Conservation (phyloP, 352 stramenopile genomes). For the Phytophthora sansomeana region DNA sequence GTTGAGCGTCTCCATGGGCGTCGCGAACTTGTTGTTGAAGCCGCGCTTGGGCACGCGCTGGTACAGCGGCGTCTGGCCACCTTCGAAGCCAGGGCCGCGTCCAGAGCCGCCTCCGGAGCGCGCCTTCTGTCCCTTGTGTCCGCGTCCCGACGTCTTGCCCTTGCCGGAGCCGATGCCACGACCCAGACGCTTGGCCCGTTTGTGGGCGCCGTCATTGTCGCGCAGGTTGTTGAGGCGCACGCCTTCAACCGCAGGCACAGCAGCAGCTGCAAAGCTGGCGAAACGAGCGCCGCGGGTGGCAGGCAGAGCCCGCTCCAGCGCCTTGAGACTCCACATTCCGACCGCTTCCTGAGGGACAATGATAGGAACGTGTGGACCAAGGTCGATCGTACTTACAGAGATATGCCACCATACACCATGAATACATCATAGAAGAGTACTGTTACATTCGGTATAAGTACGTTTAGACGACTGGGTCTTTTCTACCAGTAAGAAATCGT, state of each 20-base stretch:
- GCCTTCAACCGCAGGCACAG: constrained; percentile 42
- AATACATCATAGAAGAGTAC: background rate
- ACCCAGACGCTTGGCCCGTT: constrained; percentile 92
- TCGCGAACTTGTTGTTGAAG: constrained; percentile 96
- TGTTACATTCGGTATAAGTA: background rate
- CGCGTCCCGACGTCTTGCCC: constrained; percentile 96
- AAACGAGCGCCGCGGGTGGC: constrained; percentile 31
- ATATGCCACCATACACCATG: constrained; percentile 8
- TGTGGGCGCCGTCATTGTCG: constrained; percentile 89
- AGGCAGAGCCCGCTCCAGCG: constrained; percentile 62
- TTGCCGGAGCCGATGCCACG: constrained; percentile 93
- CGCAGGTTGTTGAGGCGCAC: constrained; percentile 87
- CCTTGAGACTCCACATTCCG: constrained; percentile 67
- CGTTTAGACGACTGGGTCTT: background rate
- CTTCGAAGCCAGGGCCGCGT: constrained; percentile 95
- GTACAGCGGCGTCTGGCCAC: constrained; percentile 98
- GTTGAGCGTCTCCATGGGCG: constrained; percentile 94
- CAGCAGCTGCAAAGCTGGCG: constrained; percentile 64
- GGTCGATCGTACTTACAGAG: constrained; percentile 21
- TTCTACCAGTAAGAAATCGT: no score
- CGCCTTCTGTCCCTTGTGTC: constrained; percentile 98
- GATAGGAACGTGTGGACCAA: constrained; percentile 23
- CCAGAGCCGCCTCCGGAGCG: constrained; percentile 86
- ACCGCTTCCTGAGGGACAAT: constrained; percentile 14
- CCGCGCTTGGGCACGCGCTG: constrained; percentile 97